phyloP scores from a whole-genome alignment of 441 rosid genomes.

The Monsonia emarginata region DNA sequence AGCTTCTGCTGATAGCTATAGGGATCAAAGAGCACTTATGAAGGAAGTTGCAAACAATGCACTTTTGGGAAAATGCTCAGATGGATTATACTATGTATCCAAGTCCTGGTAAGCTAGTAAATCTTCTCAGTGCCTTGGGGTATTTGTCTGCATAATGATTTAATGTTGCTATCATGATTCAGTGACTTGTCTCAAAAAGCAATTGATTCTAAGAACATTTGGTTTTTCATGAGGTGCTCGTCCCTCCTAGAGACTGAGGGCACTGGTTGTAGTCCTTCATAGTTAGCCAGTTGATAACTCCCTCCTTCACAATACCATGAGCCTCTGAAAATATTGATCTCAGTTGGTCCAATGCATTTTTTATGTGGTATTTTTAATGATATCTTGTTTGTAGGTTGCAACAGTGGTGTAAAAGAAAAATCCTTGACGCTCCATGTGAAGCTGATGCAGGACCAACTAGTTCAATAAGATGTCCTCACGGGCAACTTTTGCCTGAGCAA shows the following conservation, averaged over 20 bases:
- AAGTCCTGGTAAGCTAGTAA: conserved; percentile 59
- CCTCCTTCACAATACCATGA: neutral
- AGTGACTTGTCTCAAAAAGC: neutral
- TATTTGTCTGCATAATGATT: conserved; percentile 1
- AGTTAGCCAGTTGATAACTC: neutral
- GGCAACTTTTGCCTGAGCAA: conserved; percentile 73
- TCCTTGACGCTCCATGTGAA: conserved; percentile 81
- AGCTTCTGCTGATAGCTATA: conserved; percentile 80
- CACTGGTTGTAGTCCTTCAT: neutral
- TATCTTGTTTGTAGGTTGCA: conserved; percentile 57
- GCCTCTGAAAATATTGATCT: neutral
- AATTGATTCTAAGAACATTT: neutral
- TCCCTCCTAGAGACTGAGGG: neutral
- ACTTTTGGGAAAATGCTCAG: conserved; percentile 51
- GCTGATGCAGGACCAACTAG: conserved; percentile 85
- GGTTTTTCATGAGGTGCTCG: neutral
- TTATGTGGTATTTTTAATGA: neutral
- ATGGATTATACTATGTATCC: conserved; percentile 66
- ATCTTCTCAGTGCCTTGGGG: conserved; percentile 15
- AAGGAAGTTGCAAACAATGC: conserved; percentile 58
- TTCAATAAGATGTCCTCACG: conserved; percentile 73
- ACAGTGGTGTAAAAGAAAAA: conserved; percentile 90
- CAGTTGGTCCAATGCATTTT: neutral
- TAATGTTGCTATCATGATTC: neutral
- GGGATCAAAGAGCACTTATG: conserved; percentile 77